Evolutionary conservation across 768 basidiomycete species (phyloP), one percentile per base, ranked within the genome.

Genomic region (Tephrocybe sp.): DNA sequence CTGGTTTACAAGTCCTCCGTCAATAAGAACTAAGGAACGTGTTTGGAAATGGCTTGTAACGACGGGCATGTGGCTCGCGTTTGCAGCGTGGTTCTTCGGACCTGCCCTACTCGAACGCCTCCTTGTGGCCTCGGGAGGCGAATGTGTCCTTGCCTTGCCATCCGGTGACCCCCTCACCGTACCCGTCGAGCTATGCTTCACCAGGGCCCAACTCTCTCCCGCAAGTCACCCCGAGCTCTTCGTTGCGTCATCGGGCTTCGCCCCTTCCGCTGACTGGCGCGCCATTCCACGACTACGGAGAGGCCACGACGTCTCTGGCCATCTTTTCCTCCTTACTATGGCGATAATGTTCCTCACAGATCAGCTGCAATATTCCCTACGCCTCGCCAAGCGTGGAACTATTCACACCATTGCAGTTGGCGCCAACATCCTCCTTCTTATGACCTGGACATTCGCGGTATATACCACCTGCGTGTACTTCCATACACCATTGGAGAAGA

Each of bases 271-370:
- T 1, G 73, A 69, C 12, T 85, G 78, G 79, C 65, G 62, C 23
- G 70, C 69, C 0, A 60, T 66, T 2, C 90, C 93, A 8, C 72
- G 87, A 23, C 70, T 96, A 55, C 77, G 82, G 47, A 79, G 75
- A 36, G 96, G 96, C 0, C 93, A 97, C 64, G 96, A 98, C 60
- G 82, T 98, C 12, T 95, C 92, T 0, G 96, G 96, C 6, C 96
- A 98, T 63, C 75, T 93, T 26, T 98, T 97, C 72, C 77, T 98
- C 54, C 77, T 98, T 56, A 87, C 87, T 2, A 79, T 96, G 73
- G 75, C 85, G 12, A 71, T 78, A 12, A 72, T 96, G 20, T 89
- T 97, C 65, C 77, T 98, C 36, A 76, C 81, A 8, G 84, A 92
- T 62, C 89, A 93, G 66, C 66, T 95, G 30, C 70, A 75, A 14